phyloP scores from a whole-genome alignment of 306 rosid species.

The Rosa rugosa region DNA sequence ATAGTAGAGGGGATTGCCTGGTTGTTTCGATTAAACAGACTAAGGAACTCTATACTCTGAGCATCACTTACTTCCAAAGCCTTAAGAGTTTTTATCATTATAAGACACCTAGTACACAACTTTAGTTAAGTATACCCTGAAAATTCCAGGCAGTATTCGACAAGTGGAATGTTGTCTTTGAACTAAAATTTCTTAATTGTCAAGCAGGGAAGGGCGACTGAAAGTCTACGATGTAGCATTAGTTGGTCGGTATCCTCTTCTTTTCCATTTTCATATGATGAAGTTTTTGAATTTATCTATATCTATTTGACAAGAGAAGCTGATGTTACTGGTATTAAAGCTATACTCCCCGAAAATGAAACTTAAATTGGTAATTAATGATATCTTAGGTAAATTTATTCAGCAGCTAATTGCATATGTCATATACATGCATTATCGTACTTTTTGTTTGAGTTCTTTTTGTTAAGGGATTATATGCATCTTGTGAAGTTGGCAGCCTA shows the following conservation, averaged over 20 bases:
- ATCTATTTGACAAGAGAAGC: slow-evolving; percentile 38
- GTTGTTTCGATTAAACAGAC: too few relatives aligned
- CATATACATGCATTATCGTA: background rate
- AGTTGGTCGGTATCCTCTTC: background rate
- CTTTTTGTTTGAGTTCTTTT: background rate
- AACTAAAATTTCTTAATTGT: too few relatives aligned
- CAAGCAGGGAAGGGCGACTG: too few relatives aligned
- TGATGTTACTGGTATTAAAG: slow-evolving; percentile 49
- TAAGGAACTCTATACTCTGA: too few relatives aligned
- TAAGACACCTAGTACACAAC: too few relatives aligned
- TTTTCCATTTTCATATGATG: slow-evolving; percentile 4
- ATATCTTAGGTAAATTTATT: slow-evolving; percentile 61
- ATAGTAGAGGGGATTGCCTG: too few relatives aligned
- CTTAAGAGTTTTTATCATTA: too few relatives aligned
- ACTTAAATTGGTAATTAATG: slow-evolving; percentile 78
- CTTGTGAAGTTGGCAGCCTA: too few relatives aligned
- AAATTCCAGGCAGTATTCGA: too few relatives aligned
- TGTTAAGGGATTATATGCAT: background rate
- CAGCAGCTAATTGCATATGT: slow-evolving; percentile 16
- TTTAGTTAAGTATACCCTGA: too few relatives aligned
- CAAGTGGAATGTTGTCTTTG: too few relatives aligned
- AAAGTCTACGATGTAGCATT: background rate
- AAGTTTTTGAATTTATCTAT: slow-evolving; percentile 9
- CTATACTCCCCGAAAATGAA: slow-evolving; percentile 79
- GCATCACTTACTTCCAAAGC: too few relatives aligned